Base-by-base conservation (phyloP, 1,284 basidiomycete genomes). In the Agaricales sp. region DNA sequence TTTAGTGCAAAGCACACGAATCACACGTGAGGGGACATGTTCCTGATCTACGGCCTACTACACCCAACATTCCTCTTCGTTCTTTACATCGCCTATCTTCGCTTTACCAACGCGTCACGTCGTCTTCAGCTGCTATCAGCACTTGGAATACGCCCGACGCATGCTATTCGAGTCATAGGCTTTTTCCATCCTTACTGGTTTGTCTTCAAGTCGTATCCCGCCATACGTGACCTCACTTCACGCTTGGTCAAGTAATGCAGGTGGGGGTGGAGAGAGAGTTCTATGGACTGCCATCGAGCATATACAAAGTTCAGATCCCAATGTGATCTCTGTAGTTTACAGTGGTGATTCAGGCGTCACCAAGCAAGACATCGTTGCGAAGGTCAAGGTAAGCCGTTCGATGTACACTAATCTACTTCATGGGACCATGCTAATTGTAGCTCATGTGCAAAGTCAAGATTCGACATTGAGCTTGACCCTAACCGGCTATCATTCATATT, bases 151-250 rank as follows among this genome's bases (percentile, higher is more conserved):
- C 6, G 14, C 6, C 6, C 6, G 14, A 6, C 26, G 6, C 6
- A 30, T 30, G 14, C 6, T 30, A 18, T 26, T 6, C 20, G 23
- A 43, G 65, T 91, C 3, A 72, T 93, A 11, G 94, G 90, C 0
- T 91, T 97, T 67, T 94, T 96, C 64, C 94, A 97, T 67, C 94
- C 94, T 0, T 97, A 93, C 66, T 96, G 92, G 92, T 93, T 59
- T 68, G 80, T 62, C 19, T 2, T 14, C 39, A 18, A 14, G 18
- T 8, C 48, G 23, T 51, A 19, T 41, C 39, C 18, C 51, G 23
- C 23, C 49, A 50, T 38, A 51, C 54, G 49, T 53, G 53, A 56
- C 60, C 59, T 67, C 58, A 67, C 68, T 63, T 67, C 63, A 67
- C 62, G 52, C 53, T 68, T 57, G 54, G 51, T 50, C 50, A 58